Percentiles rank a stretch among this genome's conserved stretches.
These are phyloP conservation scores for Fagopyrum tataricum DNA, from an alignment of 148 eudicot species.

Conservation along the genomic window DNA sequence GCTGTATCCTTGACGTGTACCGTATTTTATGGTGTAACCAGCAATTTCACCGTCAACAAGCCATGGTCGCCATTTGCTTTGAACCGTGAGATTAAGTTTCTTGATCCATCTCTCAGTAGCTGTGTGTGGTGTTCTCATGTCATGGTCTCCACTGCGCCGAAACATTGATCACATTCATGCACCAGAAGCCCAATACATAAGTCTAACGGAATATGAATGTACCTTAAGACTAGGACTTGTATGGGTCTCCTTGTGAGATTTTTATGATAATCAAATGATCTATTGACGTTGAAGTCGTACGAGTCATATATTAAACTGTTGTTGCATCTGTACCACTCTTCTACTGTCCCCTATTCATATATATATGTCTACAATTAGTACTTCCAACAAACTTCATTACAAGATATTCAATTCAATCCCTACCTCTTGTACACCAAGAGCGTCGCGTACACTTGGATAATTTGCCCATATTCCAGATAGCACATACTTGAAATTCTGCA, in stretches of 20 bases:
- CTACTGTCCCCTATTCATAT: conserved; percentile 7
- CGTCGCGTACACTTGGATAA: conserved; percentile 15
- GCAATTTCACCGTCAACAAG: conserved; percentile 18
- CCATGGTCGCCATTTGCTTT: conserved; percentile 19
- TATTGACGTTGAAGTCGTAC: conserved; percentile 5
- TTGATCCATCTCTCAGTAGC: conserved; percentile 13
- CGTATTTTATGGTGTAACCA: conserved; percentile 18
- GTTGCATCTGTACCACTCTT: conserved; percentile 18
- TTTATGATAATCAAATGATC: conserved; percentile 11
- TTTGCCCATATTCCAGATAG: conserved; percentile 18
- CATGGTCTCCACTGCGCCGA: conserved; percentile 16
- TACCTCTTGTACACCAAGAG: conserved; percentile 16
- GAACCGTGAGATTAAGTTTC: conserved; percentile 15
- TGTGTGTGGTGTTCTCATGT: conserved; percentile 15
- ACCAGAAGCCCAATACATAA: background rate
- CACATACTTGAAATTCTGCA: conserved; percentile 16
- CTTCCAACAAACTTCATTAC: background rate
- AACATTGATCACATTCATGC: background rate
- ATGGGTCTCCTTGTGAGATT: conserved; percentile 13
- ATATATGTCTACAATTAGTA: background rate
- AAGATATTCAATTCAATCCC: background rate
- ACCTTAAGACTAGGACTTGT: conserved; percentile 18
- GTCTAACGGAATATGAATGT: background rate
- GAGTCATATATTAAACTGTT: conserved; percentile 11
- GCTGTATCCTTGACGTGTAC: conserved; percentile 13